Evolutionary conservation across 768 basidiomycete species (phyloP).

Genomic region (Rhizopogon vesiculosus): DNA sequence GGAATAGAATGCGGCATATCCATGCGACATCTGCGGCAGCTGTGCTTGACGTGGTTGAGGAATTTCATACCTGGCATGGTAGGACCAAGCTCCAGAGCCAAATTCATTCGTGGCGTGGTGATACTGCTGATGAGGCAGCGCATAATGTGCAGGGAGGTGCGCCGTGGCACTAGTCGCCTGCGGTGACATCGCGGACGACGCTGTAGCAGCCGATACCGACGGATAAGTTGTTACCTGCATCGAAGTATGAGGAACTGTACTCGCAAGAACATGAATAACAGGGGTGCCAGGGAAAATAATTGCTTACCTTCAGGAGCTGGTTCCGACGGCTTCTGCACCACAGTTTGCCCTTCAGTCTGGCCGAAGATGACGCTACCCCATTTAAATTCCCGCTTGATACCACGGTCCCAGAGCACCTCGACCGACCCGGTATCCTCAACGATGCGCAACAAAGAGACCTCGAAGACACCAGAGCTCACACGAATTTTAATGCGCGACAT

Average conservation of each 20-base stretch:
- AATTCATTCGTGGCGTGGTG: constrained; percentile 14
- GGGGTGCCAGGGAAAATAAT: neutral
- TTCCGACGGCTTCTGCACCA: constrained; percentile 70
- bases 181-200: constrained; percentile 16
- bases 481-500: constrained; percentile 83
- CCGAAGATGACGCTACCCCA: constrained; percentile 80
- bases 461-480: constrained; percentile 79
- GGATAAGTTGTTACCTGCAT: constrained; percentile 22
- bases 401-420: constrained; percentile 78
- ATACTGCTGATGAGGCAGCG: constrained; percentile 14
- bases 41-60: constrained; percentile 16
- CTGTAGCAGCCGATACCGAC: constrained; percentile 5
- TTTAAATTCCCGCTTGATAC: constrained; percentile 71
- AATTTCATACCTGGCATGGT: constrained; percentile 19
- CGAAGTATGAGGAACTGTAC: constrained; percentile 9
- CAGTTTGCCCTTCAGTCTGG: constrained; percentile 57
- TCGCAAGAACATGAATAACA: constrained; percentile 11
- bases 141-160: constrained; percentile 12
- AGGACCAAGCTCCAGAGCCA: constrained; percentile 28
- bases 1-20: constrained; percentile 1
- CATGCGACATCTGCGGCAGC: constrained; percentile 9
- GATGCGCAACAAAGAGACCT: constrained; percentile 73
- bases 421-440: constrained; percentile 66
- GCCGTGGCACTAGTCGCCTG: constrained; percentile 8
- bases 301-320: constrained; percentile 42